Evolutionary conservation across 306 rosid species (phyloP).

Genomic region (Lagenaria siceraria): DNA sequence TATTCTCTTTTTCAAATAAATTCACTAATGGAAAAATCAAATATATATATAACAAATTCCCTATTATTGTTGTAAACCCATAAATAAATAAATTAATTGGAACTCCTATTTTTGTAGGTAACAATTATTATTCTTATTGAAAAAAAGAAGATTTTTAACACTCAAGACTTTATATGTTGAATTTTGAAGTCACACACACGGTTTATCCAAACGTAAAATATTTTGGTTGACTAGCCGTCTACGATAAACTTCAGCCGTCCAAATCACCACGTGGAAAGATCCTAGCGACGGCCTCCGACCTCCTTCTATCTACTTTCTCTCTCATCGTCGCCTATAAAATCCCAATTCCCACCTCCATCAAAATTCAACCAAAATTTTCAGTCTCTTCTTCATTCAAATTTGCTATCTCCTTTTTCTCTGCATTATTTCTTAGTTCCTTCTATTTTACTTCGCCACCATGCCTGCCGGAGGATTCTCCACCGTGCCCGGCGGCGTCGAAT

Average conservation of each 20-base stretch:
- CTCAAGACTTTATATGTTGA: neutral
- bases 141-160: neutral
- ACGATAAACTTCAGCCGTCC: neutral
- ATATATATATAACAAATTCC: no score
- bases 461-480: conserved; percentile 19
- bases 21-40: no score
- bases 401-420: neutral
- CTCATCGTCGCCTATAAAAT: conserved; percentile 1
- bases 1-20: no score
- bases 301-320: neutral
- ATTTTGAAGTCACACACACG: neutral
- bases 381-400: neutral
- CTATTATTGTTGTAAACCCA: no score
- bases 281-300: conserved; percentile 11
- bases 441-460: neutral
- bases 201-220: neutral
- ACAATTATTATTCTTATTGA: neutral
- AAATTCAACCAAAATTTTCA: neutral
- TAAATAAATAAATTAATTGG: neutral
- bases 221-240: conserved; percentile 2
- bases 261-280: conserved; percentile 25
- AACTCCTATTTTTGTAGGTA: neutral
- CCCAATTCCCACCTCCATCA: neutral
- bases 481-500: conserved; percentile 14
- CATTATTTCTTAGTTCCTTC: neutral